Conservation (phyloP, 2,329 filamentous ascomycete genomes). For the Xylaria sp. region DNA sequence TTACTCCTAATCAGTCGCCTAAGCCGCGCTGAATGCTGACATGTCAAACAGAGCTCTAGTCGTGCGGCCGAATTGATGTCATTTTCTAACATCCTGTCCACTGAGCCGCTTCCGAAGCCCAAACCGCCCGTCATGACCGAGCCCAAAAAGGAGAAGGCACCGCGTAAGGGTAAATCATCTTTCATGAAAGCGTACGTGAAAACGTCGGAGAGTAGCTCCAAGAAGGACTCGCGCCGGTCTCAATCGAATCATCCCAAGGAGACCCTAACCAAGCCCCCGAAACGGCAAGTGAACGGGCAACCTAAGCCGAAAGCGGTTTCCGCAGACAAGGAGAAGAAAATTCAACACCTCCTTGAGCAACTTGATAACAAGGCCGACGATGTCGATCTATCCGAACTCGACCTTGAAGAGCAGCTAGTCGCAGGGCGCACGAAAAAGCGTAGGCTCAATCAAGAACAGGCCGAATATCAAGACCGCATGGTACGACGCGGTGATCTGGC, state of each 20-base stretch:
- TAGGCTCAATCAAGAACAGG: conserved; percentile 56
- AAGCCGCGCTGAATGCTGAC: conserved; percentile 8
- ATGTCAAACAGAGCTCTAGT: conserved; percentile 54
- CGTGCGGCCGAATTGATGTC: conserved; percentile 86
- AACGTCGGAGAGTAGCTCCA: conserved; percentile 43
- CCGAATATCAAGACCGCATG: conserved; percentile 61
- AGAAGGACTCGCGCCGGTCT: conserved; percentile 44
- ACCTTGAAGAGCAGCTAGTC: conserved; percentile 43
- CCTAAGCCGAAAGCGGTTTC: conserved; percentile 46
- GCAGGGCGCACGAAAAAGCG: conserved; percentile 61
- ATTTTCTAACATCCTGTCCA: conserved; percentile 89
- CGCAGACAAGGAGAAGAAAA: conserved; percentile 60
- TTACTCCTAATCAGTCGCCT: background rate
- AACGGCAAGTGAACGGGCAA: conserved; percentile 56
- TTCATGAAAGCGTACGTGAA: conserved; percentile 46
- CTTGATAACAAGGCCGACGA: conserved; percentile 39
- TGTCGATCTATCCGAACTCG: conserved; percentile 39
- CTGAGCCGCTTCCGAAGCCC: conserved; percentile 58
- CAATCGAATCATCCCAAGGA: conserved; percentile 43
- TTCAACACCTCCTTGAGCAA: conserved; percentile 58
- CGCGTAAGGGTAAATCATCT: conserved; percentile 41
- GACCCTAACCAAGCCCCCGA: conserved; percentile 47
- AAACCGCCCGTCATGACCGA: conserved; percentile 36
- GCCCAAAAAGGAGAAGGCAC: conserved; percentile 34
- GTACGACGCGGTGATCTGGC: conserved; percentile 56